phyloP scores from a whole-genome alignment of 768 basidiomycete genomes.

The Gelatoporia subvermispora region DNA sequence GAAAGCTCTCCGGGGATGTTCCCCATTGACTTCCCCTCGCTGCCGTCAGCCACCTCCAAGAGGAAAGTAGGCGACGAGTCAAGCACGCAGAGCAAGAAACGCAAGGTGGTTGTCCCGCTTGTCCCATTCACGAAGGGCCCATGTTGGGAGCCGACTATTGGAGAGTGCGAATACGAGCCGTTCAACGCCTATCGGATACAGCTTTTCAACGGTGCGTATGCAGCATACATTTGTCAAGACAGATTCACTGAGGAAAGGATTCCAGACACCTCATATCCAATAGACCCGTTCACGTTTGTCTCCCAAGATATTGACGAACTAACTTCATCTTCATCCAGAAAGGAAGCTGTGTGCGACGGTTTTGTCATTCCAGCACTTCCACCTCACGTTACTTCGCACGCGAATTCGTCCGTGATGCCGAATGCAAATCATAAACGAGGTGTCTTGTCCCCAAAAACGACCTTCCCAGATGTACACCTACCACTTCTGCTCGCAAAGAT shows the following conservation, averaged over 20 bases:
- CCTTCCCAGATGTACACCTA: slow-evolving; percentile 67
- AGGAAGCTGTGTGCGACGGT: slow-evolving; percentile 19
- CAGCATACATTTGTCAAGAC: slow-evolving; percentile 1
- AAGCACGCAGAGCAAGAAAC: slow-evolving; percentile 55
- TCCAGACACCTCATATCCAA: slow-evolving; percentile 63
- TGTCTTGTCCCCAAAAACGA: slow-evolving; percentile 38
- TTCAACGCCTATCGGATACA: slow-evolving; percentile 75
- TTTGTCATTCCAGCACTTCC: slow-evolving; percentile 41
- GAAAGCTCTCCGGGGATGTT: slow-evolving; percentile 25
- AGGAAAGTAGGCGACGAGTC: slow-evolving; percentile 56
- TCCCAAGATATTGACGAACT: slow-evolving; percentile 42
- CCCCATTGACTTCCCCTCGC: slow-evolving; percentile 26
- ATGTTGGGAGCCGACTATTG: slow-evolving; percentile 68
- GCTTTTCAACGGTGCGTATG: slow-evolving; percentile 71
- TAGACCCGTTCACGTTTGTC: slow-evolving; percentile 77
- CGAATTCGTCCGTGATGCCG: slow-evolving; percentile 6
- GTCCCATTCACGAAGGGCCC: slow-evolving; percentile 82
- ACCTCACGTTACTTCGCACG: slow-evolving; percentile 3
- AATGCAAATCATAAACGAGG: slow-evolving; percentile 22
- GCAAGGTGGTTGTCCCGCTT: slow-evolving; percentile 73
- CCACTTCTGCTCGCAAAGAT: slow-evolving; percentile 61
- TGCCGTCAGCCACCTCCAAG: slow-evolving; percentile 41
- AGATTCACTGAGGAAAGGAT: neutral
- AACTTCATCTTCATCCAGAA: slow-evolving; percentile 19
- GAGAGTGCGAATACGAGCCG: slow-evolving; percentile 61